A percentile compares a stretch with the other conserved stretches of the same genome.
phyloP scores from a whole-genome alignment of 139 green algal species.

The Picochlorum sp. region DNA sequence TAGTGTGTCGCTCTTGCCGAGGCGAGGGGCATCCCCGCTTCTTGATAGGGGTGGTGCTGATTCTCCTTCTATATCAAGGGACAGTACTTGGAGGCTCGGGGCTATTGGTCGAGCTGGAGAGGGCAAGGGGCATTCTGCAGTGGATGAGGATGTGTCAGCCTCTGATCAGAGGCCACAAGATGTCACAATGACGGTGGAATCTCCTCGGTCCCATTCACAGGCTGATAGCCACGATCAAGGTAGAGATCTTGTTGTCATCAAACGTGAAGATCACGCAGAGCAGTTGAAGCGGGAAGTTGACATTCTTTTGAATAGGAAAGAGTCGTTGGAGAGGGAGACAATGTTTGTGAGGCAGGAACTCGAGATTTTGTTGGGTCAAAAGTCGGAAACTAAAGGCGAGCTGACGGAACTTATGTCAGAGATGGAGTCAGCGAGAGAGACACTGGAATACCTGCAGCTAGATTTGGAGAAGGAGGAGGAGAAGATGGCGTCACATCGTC shows the following conservation, averaged over 20 bases:
- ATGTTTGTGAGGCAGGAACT: background rate
- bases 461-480: conserved; percentile 4
- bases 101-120: too few relatives aligned
- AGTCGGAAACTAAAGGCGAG: background rate
- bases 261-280: background rate
- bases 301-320: background rate
- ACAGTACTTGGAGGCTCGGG: too few relatives aligned
- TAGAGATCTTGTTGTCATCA: background rate
- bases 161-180: too few relatives aligned
- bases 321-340: background rate
- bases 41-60: too few relatives aligned
- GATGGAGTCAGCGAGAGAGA: background rate
- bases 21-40: too few relatives aligned
- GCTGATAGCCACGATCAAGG: too few relatives aligned
- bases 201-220: too few relatives aligned
- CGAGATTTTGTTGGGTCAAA: background rate
- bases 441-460: background rate
- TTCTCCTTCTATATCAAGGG: too few relatives aligned
- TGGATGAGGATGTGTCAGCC: too few relatives aligned
- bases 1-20: too few relatives aligned
- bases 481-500: background rate
- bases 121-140: too few relatives aligned
- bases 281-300: conserved; percentile 1
- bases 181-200: too few relatives aligned
- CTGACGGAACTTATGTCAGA: background rate